Evolutionary conservation across 768 basidiomycete genomes (phyloP).

Genomic region (Hygrophorus pudorinus): DNA sequence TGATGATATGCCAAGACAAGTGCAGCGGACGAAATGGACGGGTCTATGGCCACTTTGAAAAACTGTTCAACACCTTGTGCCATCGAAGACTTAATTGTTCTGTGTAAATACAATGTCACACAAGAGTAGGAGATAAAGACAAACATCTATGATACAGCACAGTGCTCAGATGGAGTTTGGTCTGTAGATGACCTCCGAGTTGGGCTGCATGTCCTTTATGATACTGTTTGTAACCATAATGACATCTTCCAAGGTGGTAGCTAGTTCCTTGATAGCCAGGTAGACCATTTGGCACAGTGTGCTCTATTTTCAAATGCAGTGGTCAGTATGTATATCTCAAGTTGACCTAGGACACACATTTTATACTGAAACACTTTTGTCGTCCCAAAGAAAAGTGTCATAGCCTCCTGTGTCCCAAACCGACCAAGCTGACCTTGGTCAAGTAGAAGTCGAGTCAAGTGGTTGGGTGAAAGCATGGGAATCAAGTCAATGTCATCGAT

Average conservation of each 20-base stretch:
- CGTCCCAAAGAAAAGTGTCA: conserved; percentile 95
- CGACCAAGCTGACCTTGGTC: too few relatives aligned
- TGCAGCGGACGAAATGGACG: conserved; percentile 92
- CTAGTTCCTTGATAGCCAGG: too few relatives aligned
- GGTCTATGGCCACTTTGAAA: conserved; percentile 95
- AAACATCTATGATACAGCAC: too few relatives aligned
- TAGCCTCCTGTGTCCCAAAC: conserved; percentile 94
- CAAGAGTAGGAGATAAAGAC: conserved; percentile 1
- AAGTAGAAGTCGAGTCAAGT: too few relatives aligned
- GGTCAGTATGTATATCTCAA: too few relatives aligned
- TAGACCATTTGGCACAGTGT: too few relatives aligned
- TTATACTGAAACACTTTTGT: conserved; percentile 99
- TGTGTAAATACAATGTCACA: conserved; percentile 4
- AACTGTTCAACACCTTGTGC: too few relatives aligned
- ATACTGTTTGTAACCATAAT: conserved; percentile 99
- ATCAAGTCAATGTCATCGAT: too few relatives aligned
- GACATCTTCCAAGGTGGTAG: conserved; percentile 88
- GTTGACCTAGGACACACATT: conserved; percentile 74
- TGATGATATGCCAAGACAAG: conserved; percentile 97
- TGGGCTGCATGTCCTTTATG: too few relatives aligned
- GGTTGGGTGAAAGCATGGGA: too few relatives aligned
- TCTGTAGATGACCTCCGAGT: too few relatives aligned
- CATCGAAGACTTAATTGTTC: conserved; percentile 63
- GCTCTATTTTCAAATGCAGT: conserved; percentile 41
- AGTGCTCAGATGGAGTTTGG: too few relatives aligned